phyloP scores from a whole-genome alignment of 1,139 yeast species.

The Hyphopichia buzzinii region DNA sequence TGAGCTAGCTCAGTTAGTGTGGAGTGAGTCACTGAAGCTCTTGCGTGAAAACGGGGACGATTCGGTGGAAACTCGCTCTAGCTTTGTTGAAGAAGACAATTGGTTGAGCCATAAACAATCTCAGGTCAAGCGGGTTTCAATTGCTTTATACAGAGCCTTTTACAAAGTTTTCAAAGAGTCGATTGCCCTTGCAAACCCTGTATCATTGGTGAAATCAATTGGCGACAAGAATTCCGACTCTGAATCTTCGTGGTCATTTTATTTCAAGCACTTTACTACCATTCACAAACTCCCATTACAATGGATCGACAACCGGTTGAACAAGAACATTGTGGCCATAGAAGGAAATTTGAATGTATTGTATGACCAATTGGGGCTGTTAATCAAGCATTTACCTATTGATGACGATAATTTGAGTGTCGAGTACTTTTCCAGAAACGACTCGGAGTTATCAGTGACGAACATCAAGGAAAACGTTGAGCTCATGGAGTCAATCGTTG shows the following conservation, averaged over 20 bases:
- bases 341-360: conserved; percentile 18
- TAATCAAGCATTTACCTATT: conserved; percentile 27
- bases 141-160: neutral
- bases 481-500: neutral
- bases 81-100: conserved; percentile 5
- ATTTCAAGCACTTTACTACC: neutral
- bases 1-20: conserved; percentile 12
- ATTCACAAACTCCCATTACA: conserved; percentile 24
- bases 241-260: neutral
- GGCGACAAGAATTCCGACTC: conserved; percentile 10
- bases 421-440: neutral
- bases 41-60: neutral
- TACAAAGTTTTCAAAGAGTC: neutral
- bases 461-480: neutral
- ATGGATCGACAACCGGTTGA: conserved; percentile 24
- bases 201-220: conserved; percentile 5
- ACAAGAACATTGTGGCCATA: conserved; percentile 17
- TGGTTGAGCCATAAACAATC: neutral
- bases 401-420: conserved; percentile 3
- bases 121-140: neutral
- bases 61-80: neutral
- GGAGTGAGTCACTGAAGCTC: conserved; percentile 6
- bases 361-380: conserved; percentile 30
- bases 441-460: neutral
- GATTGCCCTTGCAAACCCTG: conserved; percentile 3